Evolutionary conservation across 2,329 filamentous ascomycete species (phyloP), one percentile per base, ranked within the genome.

Genomic region (Pestalotiopsis sp.): DNA sequence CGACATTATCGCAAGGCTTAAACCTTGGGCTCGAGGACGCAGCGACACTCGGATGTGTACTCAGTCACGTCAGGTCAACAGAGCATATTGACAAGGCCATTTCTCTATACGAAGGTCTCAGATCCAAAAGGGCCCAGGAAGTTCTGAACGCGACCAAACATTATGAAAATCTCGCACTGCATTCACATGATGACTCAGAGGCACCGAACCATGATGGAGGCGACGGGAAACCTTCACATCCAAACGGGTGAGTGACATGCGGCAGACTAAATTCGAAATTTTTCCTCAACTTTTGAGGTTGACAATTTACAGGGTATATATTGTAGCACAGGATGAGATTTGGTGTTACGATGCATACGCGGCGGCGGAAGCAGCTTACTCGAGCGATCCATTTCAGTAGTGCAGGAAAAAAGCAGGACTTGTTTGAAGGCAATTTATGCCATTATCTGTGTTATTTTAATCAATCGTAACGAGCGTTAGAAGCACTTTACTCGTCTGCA

Each of bases 11-110:
- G 5, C 67, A 68, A 23, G 67, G 67, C n/a, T 64, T 68, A 3
- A 63, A 57, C 17, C 67, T 66, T n/a, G 63, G 23, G 4, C 56
- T 68, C 3, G 67, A 68, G 23, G 67, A 68, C n/a, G 67, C 67
- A 3, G 67, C 40, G 4, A 45, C 36, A 0, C 20, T 68, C 1
- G 67, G 67, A 4, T 25, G 12, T 9, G 12, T 68, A 1, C 58
- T 68, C 0, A 6, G 17, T n/a, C 67, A 65, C 20, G 63, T 68
- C 14, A 31, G 9, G 1, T 7, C 4, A 23, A 12, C 3, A n/a
- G 36, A n/a, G 1, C 67, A 68, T 41, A 13, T 68, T 12, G 40
- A 31, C 14, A 40, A 36, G 17, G 64, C 59, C 7, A 56, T 45
- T 2, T 14, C 13, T 3, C 14, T 68, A 3, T 66, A 68, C 23